phyloP scores from a whole-genome alignment of 768 basidiomycete species.

The Hortiboletus campestris region DNA sequence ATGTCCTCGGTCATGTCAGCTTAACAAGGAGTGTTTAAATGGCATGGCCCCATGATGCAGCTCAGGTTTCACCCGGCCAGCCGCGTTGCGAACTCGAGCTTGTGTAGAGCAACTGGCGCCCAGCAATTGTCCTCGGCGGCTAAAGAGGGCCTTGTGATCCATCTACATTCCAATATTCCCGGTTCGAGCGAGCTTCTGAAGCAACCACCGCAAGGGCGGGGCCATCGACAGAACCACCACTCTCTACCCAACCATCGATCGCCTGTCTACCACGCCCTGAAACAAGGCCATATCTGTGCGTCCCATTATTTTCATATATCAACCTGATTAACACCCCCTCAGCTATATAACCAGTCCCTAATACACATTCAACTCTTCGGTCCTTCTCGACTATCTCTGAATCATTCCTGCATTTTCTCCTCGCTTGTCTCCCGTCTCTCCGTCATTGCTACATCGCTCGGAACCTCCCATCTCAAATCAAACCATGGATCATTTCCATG shows the following conservation, averaged over 20 bases:
- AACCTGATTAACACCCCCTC: not conserved
- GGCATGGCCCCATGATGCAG: not conserved
- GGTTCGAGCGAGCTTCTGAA: conserved; percentile 7
- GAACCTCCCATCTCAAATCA: conserved; percentile 1
- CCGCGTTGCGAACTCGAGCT: not conserved
- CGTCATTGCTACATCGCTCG: not conserved
- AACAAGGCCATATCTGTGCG: conserved; percentile 15
- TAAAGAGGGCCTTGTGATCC: conserved; percentile 3
- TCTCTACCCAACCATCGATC: not conserved
- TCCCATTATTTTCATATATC: conserved; percentile 1
- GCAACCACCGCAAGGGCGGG: conserved; percentile 10
- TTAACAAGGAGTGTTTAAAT: not conserved
- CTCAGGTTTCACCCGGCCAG: not conserved
- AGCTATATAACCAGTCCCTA: conserved; percentile 6
- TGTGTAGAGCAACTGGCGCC: not conserved
- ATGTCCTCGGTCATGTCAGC: not conserved
- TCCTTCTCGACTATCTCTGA: conserved; percentile 4
- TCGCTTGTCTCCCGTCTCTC: not conserved
- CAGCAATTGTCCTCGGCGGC: conserved; percentile 1
- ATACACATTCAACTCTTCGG: not conserved
- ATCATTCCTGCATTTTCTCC: not conserved
- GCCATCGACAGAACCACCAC: not conserved
- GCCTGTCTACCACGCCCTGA: conserved; percentile 2
- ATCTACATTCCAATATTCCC: conserved; percentile 9
- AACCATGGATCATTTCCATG: conserved; percentile 27